Evolutionary conservation across 2,329 filamentous ascomycete species (phyloP), one percentile per base, ranked within the genome.

Genomic region (Emericellopsis atlantica): DNA sequence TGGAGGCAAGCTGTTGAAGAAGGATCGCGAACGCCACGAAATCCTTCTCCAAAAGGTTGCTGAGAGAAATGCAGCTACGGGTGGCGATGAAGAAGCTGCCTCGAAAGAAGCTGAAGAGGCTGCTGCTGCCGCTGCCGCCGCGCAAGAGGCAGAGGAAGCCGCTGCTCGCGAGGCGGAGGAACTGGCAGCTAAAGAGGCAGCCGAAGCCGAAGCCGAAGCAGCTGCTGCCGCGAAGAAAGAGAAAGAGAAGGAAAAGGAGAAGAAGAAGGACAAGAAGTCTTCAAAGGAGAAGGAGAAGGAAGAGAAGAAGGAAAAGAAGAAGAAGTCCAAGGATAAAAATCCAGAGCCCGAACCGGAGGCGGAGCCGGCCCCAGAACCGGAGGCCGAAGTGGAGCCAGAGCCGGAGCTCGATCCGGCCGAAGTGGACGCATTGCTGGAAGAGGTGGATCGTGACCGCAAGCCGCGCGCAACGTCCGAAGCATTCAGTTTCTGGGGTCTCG

Each of bases 401-500:
- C 42, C 29, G 26, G 40, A 60, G 33, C 33, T 41, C 32, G 40
- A 41, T 23, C 40, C 40, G 3, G 40, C 18, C 12, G 57, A 69
- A 41, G 53, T 69, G 23, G 65, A 67, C 39, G 63, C 66, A 47
- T 54, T 69, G 15, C 52, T 69, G 29, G 51, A 56, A 6, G 49
- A 51, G 16, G 33, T 41, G 14, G 40, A 41, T 12, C 21, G n/a
- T 11, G 33, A 32, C n/a, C 40, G 6, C 50, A 52, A 34, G 51
- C 26, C 26, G 26, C 55, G 40, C 32, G 21, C 49, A 36, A 56
- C 61, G 42, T 51, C 50, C 34, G 63, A 69, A 43, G 54, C 69
- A 1, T 79, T 77, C 54, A 67, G 67, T 49, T 76, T 77, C 60
- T 79, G 74, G 74, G 70, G 73, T 6, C 40, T 58, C 44, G 60